Percentiles rank a stretch among this genome's conserved stretches.
Evolutionary conservation across 768 basidiomycete genomes (phyloP).

Genomic region (Suillus subalutaceus): DNA sequence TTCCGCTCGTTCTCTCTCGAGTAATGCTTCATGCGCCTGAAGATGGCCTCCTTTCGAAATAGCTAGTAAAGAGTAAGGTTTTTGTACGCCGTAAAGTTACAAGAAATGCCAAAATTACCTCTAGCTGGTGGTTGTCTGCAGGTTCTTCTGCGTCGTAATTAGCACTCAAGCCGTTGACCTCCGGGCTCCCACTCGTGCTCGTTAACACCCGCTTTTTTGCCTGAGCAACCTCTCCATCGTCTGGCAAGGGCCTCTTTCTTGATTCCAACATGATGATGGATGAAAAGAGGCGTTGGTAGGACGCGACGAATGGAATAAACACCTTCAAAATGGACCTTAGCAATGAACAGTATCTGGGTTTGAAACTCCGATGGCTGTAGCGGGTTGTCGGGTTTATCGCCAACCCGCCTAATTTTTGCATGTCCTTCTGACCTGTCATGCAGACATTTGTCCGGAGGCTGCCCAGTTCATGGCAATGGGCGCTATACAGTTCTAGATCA

Average conservation of each 20-base stretch:
- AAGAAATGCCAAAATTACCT: conserved; percentile 46
- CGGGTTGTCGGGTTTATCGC: conserved; percentile 1
- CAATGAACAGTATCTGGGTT: conserved; percentile 14
- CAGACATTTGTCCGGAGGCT: conserved; percentile 28
- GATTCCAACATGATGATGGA: conserved; percentile 49
- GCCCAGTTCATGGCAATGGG: conserved; percentile 30
- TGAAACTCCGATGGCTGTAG: conserved; percentile 31
- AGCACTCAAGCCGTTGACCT: conserved; percentile 49
- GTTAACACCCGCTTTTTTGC: conserved; percentile 62
- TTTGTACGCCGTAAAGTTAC: not conserved
- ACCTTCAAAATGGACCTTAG: conserved; percentile 17
- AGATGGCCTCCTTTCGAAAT: conserved; percentile 89
- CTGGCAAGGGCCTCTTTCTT: conserved; percentile 59
- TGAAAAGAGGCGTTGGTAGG: conserved; percentile 16
- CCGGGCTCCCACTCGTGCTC: conserved; percentile 53
- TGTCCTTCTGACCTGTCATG: conserved; percentile 22
- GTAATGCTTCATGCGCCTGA: conserved; percentile 82
- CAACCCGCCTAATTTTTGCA: not conserved
- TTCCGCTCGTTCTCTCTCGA: conserved; percentile 73
- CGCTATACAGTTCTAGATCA: conserved; percentile 18
- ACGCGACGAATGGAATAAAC: conserved; percentile 14
- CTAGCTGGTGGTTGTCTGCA: conserved; percentile 58
- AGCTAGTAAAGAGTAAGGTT: conserved; percentile 44
- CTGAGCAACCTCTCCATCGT: conserved; percentile 49
- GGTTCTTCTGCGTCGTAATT: conserved; percentile 42